Evolutionary conservation across 2,329 filamentous ascomycete species (phyloP).

Genomic region (Diaporthe humulicola): DNA sequence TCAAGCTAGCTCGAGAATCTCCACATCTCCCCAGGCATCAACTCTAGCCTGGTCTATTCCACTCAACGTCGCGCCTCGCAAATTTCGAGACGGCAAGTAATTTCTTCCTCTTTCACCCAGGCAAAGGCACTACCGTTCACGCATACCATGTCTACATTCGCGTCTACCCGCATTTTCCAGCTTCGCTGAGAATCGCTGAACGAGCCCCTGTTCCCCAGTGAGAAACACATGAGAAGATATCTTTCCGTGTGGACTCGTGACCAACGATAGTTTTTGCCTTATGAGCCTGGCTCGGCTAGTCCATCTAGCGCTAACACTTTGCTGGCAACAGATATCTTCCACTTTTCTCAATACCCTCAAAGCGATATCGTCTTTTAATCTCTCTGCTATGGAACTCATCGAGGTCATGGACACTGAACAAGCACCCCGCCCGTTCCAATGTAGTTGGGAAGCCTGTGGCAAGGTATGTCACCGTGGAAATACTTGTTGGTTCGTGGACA

Average conservation of each 20-base stretch:
- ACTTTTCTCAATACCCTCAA: background rate
- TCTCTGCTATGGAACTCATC: constrained; percentile 69
- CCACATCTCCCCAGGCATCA: background rate
- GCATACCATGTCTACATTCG: background rate
- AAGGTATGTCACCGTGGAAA: constrained; percentile 62
- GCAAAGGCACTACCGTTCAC: background rate
- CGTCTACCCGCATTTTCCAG: background rate
- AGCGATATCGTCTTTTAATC: background rate
- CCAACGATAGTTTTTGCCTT: background rate
- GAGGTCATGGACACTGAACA: constrained; percentile 76
- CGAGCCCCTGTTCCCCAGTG: background rate
- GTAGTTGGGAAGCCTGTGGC: constrained; percentile 72
- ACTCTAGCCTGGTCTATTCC: background rate
- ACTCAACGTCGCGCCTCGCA: background rate
- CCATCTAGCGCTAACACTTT: constrained; percentile 1
- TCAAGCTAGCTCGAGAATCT: background rate
- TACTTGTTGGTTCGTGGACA: background rate
- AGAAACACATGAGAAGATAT: background rate
- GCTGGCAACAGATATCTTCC: background rate
- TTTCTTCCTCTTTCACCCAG: background rate
- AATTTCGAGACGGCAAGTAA: background rate
- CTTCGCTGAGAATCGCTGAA: background rate
- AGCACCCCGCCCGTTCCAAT: constrained; percentile 72
- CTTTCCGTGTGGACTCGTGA: background rate
- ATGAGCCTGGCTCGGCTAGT: background rate